These are phyloP conservation scores for Patellaria atrata DNA, from an alignment of 495 filamentous ascomycete genomes.

Conservation along the genomic window DNA sequence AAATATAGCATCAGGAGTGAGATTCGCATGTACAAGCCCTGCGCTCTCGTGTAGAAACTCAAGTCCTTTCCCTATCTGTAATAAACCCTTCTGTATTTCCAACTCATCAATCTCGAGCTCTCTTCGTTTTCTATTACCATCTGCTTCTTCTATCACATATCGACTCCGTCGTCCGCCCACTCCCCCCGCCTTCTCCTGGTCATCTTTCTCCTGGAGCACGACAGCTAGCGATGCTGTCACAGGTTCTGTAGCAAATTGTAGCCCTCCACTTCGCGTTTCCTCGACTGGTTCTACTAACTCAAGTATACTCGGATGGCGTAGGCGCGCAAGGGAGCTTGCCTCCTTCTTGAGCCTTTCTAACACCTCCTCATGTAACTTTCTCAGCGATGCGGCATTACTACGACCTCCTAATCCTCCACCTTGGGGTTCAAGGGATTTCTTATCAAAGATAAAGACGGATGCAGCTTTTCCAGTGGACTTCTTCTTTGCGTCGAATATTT, in stretches of 20 bases:
- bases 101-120: conserved; percentile 94
- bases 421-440: conserved; percentile 62
- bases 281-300: conserved; percentile 93
- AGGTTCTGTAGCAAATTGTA: conserved; percentile 90
- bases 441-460: conserved; percentile 91
- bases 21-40: conserved; percentile 79
- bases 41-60: conserved; percentile 97
- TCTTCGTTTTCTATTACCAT: conserved; percentile 50
- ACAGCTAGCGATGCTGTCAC: conserved; percentile 79
- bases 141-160: conserved; percentile 67
- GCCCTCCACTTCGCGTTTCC: conserved; percentile 73
- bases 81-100: conserved; percentile 88
- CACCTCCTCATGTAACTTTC: conserved; percentile 72
- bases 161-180: conserved; percentile 57
- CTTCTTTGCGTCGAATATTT: conserved; percentile 93
- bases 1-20: conserved; percentile 90
- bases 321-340: conserved; percentile 66
- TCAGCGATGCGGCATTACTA: conserved; percentile 52
- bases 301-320: conserved; percentile 81
- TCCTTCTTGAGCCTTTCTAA: conserved; percentile 83
- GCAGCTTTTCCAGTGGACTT: conserved; percentile 76
- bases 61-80: conserved; percentile 85
- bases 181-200: conserved; percentile 57
- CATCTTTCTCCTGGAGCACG: conserved; percentile 76
- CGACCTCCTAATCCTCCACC: conserved; percentile 41